A percentile compares a stretch with the other conserved stretches of the same genome.
Conservation (phyloP, 208 protist genomes). For the Leishmania braziliensis region DNA sequence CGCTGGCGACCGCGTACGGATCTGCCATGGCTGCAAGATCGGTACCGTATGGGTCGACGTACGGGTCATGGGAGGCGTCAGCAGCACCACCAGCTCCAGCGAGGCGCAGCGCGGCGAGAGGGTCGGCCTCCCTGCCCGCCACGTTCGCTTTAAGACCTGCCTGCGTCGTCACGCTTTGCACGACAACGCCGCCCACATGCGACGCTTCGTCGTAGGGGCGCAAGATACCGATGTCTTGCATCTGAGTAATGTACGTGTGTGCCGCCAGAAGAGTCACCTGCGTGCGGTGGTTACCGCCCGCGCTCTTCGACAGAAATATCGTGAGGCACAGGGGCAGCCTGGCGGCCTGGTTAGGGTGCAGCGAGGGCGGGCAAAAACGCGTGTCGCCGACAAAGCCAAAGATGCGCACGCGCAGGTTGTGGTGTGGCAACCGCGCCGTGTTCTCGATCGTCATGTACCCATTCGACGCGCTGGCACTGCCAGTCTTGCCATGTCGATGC, state of each 20-base stretch:
- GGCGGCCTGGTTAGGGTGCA: conserved; percentile 29
- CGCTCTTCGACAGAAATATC: conserved; percentile 58
- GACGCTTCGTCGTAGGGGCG: neutral
- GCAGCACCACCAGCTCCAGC: neutral
- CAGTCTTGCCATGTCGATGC: conserved; percentile 9
- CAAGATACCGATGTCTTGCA: conserved; percentile 47
- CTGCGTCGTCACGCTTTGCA: neutral
- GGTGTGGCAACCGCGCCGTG: conserved; percentile 42
- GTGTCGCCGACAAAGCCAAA: conserved; percentile 72
- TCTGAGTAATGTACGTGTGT: conserved; percentile 58
- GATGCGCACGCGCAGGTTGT: conserved; percentile 46
- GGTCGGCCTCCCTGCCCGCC: conserved; percentile 10
- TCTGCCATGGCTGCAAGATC: neutral
- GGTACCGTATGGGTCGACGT: conserved; percentile 12
- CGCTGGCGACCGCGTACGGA: conserved; percentile 20
- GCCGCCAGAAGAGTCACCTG: conserved; percentile 52
- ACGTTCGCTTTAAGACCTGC: neutral
- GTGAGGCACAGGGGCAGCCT: conserved; percentile 42
- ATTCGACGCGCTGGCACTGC: conserved; percentile 4
- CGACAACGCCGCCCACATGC: neutral
- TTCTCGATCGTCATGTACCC: conserved; percentile 45
- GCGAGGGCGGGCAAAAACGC: conserved; percentile 43
- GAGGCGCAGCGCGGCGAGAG: conserved; percentile 16
- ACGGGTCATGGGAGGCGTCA: conserved; percentile 30
- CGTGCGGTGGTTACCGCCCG: conserved; percentile 59